phyloP scores from a whole-genome alignment of 1,284 basidiomycete species.

The Microbotryomycetes sp. region DNA sequence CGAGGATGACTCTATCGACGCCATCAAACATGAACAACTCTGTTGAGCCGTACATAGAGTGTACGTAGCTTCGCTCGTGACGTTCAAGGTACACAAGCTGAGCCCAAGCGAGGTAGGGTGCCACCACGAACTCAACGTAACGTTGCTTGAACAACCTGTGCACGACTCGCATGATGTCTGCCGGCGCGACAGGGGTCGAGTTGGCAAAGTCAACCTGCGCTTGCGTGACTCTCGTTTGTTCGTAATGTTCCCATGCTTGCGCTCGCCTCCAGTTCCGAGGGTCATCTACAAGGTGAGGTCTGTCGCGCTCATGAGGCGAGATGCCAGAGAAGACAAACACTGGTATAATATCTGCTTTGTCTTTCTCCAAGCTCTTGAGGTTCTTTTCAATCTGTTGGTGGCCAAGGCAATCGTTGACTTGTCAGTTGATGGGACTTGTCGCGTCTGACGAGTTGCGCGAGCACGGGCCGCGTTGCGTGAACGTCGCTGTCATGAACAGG shows the following conservation, averaged over 20 bases:
- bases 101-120: slow-evolving; percentile 88
- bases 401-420: not conserved
- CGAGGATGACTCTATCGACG: slow-evolving; percentile 85
- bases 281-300: slow-evolving; percentile 18
- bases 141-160: slow-evolving; percentile 88
- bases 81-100: slow-evolving; percentile 92
- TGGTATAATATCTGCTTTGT: slow-evolving; percentile 56
- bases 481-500: not conserved
- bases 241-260: slow-evolving; percentile 84
- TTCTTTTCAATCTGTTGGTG: slow-evolving; percentile 73
- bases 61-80: slow-evolving; percentile 88
- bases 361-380: slow-evolving; percentile 79
- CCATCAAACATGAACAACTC: slow-evolving; percentile 81
- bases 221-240: slow-evolving; percentile 76
- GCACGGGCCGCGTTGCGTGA: not conserved
- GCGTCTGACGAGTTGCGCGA: not conserved
- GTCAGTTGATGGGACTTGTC: not conserved
- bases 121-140: slow-evolving; percentile 91
- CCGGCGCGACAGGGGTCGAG: slow-evolving; percentile 58
- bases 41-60: slow-evolving; percentile 85
- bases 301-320: slow-evolving; percentile 50
- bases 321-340: slow-evolving; percentile 95
- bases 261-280: slow-evolving; percentile 41
- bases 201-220: slow-evolving; percentile 74
- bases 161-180: slow-evolving; percentile 88